These are phyloP conservation scores for Volvox carteri DNA, from an alignment of 163 green algal species.

Conservation along the genomic window DNA sequence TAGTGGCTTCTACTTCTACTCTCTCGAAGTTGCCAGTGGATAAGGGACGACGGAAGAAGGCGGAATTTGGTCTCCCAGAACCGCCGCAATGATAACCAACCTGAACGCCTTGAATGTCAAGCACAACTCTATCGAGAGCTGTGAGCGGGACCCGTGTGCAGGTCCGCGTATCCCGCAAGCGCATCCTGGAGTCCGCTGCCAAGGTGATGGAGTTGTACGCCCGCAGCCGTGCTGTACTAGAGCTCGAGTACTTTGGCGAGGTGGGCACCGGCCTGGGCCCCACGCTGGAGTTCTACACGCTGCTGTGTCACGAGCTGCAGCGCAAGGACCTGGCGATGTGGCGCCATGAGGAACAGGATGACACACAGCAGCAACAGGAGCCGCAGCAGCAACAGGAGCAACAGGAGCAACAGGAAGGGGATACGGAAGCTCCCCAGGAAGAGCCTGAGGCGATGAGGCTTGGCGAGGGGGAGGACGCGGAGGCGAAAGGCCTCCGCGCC, in stretches of 20 bases:
- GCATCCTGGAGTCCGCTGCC: slow-evolving; percentile 89
- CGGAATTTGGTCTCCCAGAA: too few relatives aligned
- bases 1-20: too few relatives aligned
- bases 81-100: too few relatives aligned
- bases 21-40: too few relatives aligned
- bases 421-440: not conserved
- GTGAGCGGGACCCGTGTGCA: too few relatives aligned
- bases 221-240: slow-evolving; percentile 75
- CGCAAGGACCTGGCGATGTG: slow-evolving; percentile 87
- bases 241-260: slow-evolving; percentile 93
- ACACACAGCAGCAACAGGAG: slow-evolving; percentile 32
- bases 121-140: too few relatives aligned
- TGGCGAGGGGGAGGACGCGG: not conserved
- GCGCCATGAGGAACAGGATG: slow-evolving; percentile 77
- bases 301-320: slow-evolving; percentile 96
- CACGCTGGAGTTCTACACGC: slow-evolving; percentile 98
- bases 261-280: slow-evolving; percentile 93
- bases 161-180: slow-evolving; percentile 87
- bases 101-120: too few relatives aligned
- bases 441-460: slow-evolving; percentile 43
- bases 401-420: too few relatives aligned
- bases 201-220: slow-evolving; percentile 97
- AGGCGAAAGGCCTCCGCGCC: not conserved
- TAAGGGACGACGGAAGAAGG: too few relatives aligned
- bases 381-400: not conserved